phyloP scores from a whole-genome alignment of 177 flowering plant species.

The Vitis hybrid region DNA sequence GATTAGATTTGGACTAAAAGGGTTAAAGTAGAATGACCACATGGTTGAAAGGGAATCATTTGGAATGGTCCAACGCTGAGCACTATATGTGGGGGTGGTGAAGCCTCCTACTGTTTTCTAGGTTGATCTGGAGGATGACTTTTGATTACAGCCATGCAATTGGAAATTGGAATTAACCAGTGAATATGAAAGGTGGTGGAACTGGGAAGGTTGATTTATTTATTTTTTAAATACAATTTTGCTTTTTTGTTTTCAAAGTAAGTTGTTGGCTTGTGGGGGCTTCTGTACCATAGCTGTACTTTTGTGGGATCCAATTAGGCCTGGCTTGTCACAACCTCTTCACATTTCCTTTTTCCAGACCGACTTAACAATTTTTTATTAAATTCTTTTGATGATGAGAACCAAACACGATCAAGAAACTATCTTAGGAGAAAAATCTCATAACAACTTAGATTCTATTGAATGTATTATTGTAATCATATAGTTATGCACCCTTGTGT shows the following conservation, averaged over 20 bases:
- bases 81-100: conserved; percentile 13
- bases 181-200: neutral
- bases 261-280: neutral
- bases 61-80: neutral
- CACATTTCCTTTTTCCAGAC: no score
- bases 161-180: neutral
- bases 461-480: no score
- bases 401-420: no score
- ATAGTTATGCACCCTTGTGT: no score
- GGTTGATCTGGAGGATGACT: neutral
- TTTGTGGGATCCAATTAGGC: neutral
- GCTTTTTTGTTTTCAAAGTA: no score
- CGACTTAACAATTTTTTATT: no score
- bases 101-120: neutral
- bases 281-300: neutral
- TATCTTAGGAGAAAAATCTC: no score
- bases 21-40: no score
- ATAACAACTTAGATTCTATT: no score
- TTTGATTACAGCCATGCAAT: conserved; percentile 3
- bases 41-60: conserved; percentile 3
- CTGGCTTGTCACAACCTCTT: no score
- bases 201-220: neutral
- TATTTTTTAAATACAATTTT: neutral
- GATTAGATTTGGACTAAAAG: no score
- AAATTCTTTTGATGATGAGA: no score